Percentiles rank a stretch among this genome's conserved stretches.
Evolutionary conservation across 2,329 filamentous ascomycete species (phyloP).

Genomic region (Ampelomyces quisqualis): DNA sequence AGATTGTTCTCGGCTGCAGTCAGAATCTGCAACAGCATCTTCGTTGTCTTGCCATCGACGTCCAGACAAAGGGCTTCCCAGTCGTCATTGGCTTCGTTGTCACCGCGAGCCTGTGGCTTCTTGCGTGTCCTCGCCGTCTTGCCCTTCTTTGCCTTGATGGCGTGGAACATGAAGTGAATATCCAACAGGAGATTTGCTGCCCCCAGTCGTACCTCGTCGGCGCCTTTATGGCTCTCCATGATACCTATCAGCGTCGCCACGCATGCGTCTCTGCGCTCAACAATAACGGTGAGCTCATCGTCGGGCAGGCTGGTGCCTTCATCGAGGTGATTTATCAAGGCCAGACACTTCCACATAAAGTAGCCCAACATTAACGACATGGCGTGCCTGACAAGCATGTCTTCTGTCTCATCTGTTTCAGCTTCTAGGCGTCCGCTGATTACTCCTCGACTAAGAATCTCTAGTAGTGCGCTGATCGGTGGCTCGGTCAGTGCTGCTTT

Average conservation of each 20-base stretch:
- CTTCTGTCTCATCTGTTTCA: conserved; percentile 73
- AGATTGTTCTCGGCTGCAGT: conserved; percentile 71
- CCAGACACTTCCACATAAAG: conserved; percentile 88
- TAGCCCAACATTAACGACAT: conserved; percentile 81
- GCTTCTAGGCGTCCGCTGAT: conserved; percentile 65
- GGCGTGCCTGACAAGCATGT: conserved; percentile 72
- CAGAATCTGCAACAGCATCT: conserved; percentile 74
- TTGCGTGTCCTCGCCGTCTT: conserved; percentile 35
- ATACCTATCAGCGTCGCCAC: conserved; percentile 52
- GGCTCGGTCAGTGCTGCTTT: conserved; percentile 37
- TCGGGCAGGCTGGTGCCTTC: conserved; percentile 52
- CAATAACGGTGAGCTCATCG: conserved; percentile 59
- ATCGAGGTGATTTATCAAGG: conserved; percentile 45
- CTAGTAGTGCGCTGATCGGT: conserved; percentile 69
- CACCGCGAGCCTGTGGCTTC: conserved; percentile 24
- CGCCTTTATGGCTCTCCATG: conserved; percentile 56
- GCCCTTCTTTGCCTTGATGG: conserved; percentile 58
- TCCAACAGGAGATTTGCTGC: conserved; percentile 79
- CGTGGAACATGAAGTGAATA: conserved; percentile 75
- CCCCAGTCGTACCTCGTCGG: conserved; percentile 76
- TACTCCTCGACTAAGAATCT: conserved; percentile 72
- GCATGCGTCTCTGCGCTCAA: conserved; percentile 55
- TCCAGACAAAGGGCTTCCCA: conserved; percentile 66
- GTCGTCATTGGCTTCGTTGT: conserved; percentile 47
- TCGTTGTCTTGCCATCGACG: conserved; percentile 62